A percentile compares a stretch with the other conserved stretches of the same genome.
Conservation (phyloP, 345 rosid genomes). For the Stellera chamaejasme region DNA sequence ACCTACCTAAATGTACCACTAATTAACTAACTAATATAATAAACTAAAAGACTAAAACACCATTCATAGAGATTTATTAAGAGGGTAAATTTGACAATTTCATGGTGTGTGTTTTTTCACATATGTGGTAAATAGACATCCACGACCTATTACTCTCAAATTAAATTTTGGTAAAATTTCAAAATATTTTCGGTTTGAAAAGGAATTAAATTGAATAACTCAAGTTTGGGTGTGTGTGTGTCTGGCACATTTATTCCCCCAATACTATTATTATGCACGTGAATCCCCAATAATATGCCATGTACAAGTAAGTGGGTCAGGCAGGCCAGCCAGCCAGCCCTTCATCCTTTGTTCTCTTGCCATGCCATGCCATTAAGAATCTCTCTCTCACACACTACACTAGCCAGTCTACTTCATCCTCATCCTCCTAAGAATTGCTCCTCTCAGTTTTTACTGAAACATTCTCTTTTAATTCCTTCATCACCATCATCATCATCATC, state of each 20-base stretch:
- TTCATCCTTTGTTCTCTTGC: conserved; percentile 48
- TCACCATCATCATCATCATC: not conserved
- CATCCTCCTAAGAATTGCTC: not conserved
- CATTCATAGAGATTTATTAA: too few relatives aligned
- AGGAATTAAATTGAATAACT: too few relatives aligned
- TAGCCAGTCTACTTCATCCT: not conserved
- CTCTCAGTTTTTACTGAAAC: conserved; percentile 3
- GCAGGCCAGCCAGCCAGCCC: conserved; percentile 43
- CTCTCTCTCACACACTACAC: conserved; percentile 11
- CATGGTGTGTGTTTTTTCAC: too few relatives aligned
- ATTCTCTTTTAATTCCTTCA: not conserved
- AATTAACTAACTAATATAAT: too few relatives aligned
- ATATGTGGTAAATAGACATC: too few relatives aligned
- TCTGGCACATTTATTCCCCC: not conserved
- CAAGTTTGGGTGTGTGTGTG: too few relatives aligned
- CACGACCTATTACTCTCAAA: too few relatives aligned
- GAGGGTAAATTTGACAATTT: too few relatives aligned
- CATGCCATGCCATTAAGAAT: conserved; percentile 16
- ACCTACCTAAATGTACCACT: too few relatives aligned
- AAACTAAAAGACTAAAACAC: too few relatives aligned
- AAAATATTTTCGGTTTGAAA: too few relatives aligned
- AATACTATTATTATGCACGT: conserved; percentile 31
- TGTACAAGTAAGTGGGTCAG: conserved; percentile 43
- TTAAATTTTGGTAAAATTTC: too few relatives aligned
- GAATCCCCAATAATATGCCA: conserved; percentile 62